Evolutionary conservation across 345 rosid genomes (phyloP).

Genomic region (Syzygium jambos): DNA sequence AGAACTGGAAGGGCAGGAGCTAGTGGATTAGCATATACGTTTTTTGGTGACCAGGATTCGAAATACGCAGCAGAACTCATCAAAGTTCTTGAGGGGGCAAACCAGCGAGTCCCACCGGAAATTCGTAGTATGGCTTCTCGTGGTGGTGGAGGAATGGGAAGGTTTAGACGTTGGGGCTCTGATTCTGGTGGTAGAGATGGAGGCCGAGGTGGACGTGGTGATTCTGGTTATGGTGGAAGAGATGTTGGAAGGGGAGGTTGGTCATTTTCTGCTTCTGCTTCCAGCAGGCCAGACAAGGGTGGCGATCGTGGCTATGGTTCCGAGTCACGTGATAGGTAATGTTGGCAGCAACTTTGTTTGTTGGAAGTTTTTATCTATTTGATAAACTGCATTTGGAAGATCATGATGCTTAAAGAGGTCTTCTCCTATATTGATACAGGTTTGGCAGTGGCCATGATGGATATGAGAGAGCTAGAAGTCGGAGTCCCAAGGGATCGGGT

Average conservation of each 20-base stretch:
- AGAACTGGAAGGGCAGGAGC: conserved; percentile 99
- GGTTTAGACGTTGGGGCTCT: conserved; percentile 71
- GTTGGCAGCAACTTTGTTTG: background rate
- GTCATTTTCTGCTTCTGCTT: background rate
- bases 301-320: conserved; percentile 39
- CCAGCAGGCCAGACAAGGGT: conserved; percentile 18
- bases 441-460: conserved; percentile 11
- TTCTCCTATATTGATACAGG: background rate
- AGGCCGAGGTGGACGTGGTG: conserved; percentile 42
- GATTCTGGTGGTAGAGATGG: conserved; percentile 59
- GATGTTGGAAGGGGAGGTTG: conserved; percentile 50
- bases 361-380: background rate
- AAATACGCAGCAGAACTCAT: conserved; percentile 82
- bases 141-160: conserved; percentile 71
- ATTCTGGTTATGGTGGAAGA: conserved; percentile 40
- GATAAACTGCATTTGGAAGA: background rate
- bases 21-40: conserved; percentile 81
- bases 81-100: conserved; percentile 89
- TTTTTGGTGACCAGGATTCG: conserved; percentile 85
- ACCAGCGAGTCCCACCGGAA: conserved; percentile 77
- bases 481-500: conserved; percentile 25
- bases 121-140: conserved; percentile 85
- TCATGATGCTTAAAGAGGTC: background rate
- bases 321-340: conserved; percentile 62
- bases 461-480: conserved; percentile 11